These are phyloP conservation scores for Cenchrus americanus DNA, from an alignment of 176 grass and related monocot species.

Conservation along the genomic window DNA sequence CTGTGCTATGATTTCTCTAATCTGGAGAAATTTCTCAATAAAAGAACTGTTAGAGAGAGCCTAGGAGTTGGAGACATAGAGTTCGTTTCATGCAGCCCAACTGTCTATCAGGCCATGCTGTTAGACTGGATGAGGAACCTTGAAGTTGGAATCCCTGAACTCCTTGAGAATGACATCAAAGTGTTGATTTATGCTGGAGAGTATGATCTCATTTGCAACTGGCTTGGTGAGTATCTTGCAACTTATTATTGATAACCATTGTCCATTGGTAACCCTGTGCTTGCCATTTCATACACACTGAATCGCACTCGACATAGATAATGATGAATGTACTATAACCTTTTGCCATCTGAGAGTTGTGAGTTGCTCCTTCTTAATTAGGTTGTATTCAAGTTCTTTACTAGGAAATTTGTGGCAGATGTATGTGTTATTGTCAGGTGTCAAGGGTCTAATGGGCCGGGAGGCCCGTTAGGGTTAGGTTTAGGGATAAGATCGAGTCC, in stretches of 20 bases:
- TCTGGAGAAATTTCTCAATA: slow-evolving; percentile 87
- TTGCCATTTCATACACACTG: neutral
- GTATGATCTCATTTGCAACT: slow-evolving; percentile 97
- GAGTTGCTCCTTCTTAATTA: slow-evolving; percentile 7
- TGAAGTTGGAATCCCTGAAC: slow-evolving; percentile 88
- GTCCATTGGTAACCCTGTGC: neutral
- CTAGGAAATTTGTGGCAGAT: neutral
- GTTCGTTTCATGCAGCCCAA: slow-evolving; percentile 90
- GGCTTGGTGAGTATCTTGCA: slow-evolving; percentile 67
- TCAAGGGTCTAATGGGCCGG: no score
- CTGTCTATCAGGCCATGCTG: slow-evolving; percentile 82
- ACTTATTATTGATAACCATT: slow-evolving; percentile 11
- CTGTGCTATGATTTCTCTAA: slow-evolving; percentile 92
- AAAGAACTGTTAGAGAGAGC: slow-evolving; percentile 68
- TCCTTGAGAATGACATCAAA: slow-evolving; percentile 81
- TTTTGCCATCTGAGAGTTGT: slow-evolving; percentile 11
- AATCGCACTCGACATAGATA: neutral
- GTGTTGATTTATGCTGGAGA: slow-evolving; percentile 90
- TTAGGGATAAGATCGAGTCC: no score
- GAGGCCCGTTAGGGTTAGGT: no score
- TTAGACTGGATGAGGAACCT: slow-evolving; percentile 93
- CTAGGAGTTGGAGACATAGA: slow-evolving; percentile 88
- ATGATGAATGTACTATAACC: neutral
- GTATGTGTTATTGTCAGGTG: no score
- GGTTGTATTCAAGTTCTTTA: neutral